Conservation (phyloP, 257 asterid species). For the Solanum rostratum region DNA sequence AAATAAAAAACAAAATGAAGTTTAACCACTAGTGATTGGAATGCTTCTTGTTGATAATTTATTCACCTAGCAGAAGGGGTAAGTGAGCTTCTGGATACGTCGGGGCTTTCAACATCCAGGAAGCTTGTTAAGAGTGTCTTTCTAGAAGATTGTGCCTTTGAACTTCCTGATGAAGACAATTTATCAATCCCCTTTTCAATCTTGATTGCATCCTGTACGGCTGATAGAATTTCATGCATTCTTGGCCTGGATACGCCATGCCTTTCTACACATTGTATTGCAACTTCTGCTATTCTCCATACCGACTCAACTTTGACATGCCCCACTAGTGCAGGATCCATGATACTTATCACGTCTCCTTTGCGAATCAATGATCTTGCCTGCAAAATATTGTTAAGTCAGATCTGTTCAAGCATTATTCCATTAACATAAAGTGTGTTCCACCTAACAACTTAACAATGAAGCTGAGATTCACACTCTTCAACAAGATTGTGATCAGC, state of each 20-base stretch:
- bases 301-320: slow-evolving; percentile 64
- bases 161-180: slow-evolving; percentile 39
- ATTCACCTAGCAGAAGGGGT: slow-evolving; percentile 73
- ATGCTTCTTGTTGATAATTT: background rate
- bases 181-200: slow-evolving; percentile 76
- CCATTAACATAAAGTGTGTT: background rate
- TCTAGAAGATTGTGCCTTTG: slow-evolving; percentile 69
- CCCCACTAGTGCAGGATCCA: slow-evolving; percentile 57
- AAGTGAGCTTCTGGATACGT: slow-evolving; percentile 62
- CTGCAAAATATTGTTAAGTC: slow-evolving; percentile 16
- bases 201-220: slow-evolving; percentile 78
- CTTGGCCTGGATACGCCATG: slow-evolving; percentile 74
- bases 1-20: background rate
- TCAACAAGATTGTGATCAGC: background rate
- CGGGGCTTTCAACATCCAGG: slow-evolving; percentile 87
- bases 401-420: background rate
- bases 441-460: background rate
- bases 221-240: slow-evolving; percentile 80
- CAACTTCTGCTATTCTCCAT: slow-evolving; percentile 91
- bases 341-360: slow-evolving; percentile 84
- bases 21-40: background rate
- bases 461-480: background rate
- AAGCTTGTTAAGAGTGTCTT: slow-evolving; percentile 86
- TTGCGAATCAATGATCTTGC: slow-evolving; percentile 84
- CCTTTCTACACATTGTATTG: slow-evolving; percentile 84